Evolutionary conservation across 331 rosid genomes (phyloP).

Genomic region (Ulmus americana): DNA sequence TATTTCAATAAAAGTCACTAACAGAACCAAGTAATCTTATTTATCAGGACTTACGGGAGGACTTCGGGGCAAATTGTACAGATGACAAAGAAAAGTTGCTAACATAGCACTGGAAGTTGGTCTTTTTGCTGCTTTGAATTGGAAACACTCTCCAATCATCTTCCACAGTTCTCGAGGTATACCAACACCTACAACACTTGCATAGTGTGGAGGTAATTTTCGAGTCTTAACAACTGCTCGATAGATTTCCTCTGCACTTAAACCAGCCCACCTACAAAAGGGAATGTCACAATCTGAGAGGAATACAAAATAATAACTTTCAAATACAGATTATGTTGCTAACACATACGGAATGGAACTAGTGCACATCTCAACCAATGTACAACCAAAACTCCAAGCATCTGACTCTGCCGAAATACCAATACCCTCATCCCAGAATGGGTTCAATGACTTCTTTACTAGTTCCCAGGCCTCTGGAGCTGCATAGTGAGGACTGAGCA

Average conservation of each 20-base stretch:
- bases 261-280: constrained; percentile 88
- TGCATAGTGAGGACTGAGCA: constrained; percentile 93
- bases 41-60: constrained; percentile 92
- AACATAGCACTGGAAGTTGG: constrained; percentile 85
- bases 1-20: constrained; percentile 15
- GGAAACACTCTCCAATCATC: constrained; percentile 97
- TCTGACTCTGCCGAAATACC: constrained; percentile 92
- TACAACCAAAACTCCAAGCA: constrained; percentile 99
- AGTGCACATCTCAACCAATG: constrained; percentile 99
- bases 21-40: constrained; percentile 44
- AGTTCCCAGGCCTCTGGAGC: constrained; percentile 99
- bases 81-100: constrained; percentile 81
- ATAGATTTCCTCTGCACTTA: constrained; percentile 83
- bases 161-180: constrained; percentile 95
- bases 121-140: constrained; percentile 80
- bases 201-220: constrained; percentile 91
- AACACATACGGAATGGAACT: constrained; percentile 92
- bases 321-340: constrained; percentile 33
- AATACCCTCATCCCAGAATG: constrained; percentile 92
- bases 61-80: constrained; percentile 89
- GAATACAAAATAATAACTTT: constrained; percentile 21
- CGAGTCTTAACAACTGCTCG: constrained; percentile 75
- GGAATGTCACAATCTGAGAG: constrained; percentile 21
- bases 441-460: constrained; percentile 71
- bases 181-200: constrained; percentile 94